These are phyloP conservation scores for Brassica juncea DNA, from an alignment of 345 rosid genomes.

Conservation along the genomic window DNA sequence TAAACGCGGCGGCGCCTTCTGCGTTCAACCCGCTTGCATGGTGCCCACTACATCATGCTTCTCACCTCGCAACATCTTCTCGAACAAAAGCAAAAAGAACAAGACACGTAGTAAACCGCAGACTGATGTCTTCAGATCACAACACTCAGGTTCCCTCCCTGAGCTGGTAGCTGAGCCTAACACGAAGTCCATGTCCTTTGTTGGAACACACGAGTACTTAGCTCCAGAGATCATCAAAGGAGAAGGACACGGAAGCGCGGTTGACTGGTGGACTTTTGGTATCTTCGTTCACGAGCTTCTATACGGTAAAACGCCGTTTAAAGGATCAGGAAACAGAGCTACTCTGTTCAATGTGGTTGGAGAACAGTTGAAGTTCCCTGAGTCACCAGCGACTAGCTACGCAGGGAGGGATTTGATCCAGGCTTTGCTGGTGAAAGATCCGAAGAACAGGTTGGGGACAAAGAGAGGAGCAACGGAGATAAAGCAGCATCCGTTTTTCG, in stretches of 20 bases:
- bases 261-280: conserved; percentile 99
- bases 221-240: conserved; percentile 97
- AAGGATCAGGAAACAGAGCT: conserved; percentile 93
- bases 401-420: conserved; percentile 86
- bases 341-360: conserved; percentile 94
- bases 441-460: conserved; percentile 85
- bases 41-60: conserved; percentile 73
- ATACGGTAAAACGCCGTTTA: conserved; percentile 89
- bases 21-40: conserved; percentile 82
- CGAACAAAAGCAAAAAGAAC: conserved; percentile 84
- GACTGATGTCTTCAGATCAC: conserved; percentile 51
- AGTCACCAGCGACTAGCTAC: conserved; percentile 81
- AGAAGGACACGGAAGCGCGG: conserved; percentile 98
- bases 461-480: conserved; percentile 98
- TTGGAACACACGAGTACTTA: conserved; percentile 96
- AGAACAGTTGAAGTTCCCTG: conserved; percentile 86
- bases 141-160: conserved; percentile 57
- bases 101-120: conserved; percentile 59
- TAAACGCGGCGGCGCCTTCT: conserved; percentile 69
- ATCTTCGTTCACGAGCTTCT: conserved; percentile 87
- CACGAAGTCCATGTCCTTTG: conserved; percentile 97
- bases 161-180: conserved; percentile 97
- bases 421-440: conserved; percentile 89
- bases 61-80: conserved; percentile 70
- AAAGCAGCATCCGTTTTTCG: conserved; percentile 94